Evolutionary conservation across 768 basidiomycete species (phyloP).

Genomic region (Hebeloma cylindrosporum): DNA sequence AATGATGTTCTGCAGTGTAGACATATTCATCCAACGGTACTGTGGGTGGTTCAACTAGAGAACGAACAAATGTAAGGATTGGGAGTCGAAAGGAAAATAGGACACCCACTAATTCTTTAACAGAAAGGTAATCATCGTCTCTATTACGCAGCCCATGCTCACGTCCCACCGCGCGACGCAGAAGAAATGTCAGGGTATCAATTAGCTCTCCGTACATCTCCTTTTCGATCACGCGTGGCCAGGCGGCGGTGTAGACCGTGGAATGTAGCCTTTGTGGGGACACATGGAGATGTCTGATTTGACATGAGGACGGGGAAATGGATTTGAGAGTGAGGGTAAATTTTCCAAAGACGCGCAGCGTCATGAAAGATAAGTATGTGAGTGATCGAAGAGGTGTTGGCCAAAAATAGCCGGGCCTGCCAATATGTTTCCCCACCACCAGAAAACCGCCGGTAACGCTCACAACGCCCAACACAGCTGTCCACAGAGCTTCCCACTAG

Average conservation of each 20-base stretch:
- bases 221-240: neutral
- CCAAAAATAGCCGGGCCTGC: neutral
- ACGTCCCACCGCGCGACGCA: constrained; percentile 11
- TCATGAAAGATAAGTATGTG: too few species aligned
- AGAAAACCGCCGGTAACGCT: too few species aligned
- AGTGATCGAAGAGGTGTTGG: too few species aligned
- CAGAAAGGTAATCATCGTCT: constrained; percentile 18
- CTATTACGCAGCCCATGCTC: constrained; percentile 18
- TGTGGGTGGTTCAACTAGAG: constrained; percentile 22
- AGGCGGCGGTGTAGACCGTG: neutral
- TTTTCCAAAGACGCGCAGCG: too few species aligned
- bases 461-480: too few species aligned
- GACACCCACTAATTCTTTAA: constrained; percentile 12
- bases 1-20: constrained; percentile 15
- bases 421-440: neutral
- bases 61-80: neutral
- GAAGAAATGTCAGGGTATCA: constrained; percentile 11
- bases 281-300: neutral
- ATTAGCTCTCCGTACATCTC: neutral
- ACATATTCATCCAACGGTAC: constrained; percentile 18
- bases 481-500: neutral
- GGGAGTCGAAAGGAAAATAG: neutral
- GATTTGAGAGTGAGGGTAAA: too few species aligned
- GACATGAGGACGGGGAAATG: constrained; percentile 2
- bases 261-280: neutral